phyloP scores from a whole-genome alignment of 805 yeast species.

The Yueomyces sp. region DNA sequence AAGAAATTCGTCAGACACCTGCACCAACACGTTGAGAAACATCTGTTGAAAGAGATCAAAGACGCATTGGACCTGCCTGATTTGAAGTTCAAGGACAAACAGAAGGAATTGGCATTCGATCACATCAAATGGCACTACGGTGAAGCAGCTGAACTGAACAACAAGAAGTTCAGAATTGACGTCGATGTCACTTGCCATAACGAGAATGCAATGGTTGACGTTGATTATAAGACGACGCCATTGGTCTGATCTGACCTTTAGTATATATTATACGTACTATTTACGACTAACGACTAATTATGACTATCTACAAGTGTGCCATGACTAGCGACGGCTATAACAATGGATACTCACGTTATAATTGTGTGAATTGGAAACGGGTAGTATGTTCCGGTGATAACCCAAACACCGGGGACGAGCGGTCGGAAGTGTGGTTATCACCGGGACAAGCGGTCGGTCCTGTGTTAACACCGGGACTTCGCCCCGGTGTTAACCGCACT shows the following conservation, averaged over 20 bases:
- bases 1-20: constrained; percentile 61
- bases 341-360: no score
- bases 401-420: no score
- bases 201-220: constrained; percentile 51
- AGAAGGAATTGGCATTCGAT: constrained; percentile 34
- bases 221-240: constrained; percentile 50
- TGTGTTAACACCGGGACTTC: no score
- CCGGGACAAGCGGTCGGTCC: no score
- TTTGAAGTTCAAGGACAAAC: constrained; percentile 39
- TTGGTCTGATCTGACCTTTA: not conserved
- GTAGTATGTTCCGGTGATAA: no score
- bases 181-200: constrained; percentile 55
- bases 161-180: constrained; percentile 51
- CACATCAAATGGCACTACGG: constrained; percentile 50
- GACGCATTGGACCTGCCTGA: constrained; percentile 40
- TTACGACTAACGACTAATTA: no score
- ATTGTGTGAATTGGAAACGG: no score
- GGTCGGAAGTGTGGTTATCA: no score
- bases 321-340: no score
- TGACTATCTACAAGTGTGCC: no score
- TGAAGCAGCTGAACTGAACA: constrained; percentile 45
- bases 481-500: no score
- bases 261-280: no score
- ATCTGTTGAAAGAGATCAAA: constrained; percentile 53
- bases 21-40: constrained; percentile 66